Evolutionary conservation across 2,329 filamentous ascomycete genomes (phyloP).

Genomic region (Talaromyces marneffei): DNA sequence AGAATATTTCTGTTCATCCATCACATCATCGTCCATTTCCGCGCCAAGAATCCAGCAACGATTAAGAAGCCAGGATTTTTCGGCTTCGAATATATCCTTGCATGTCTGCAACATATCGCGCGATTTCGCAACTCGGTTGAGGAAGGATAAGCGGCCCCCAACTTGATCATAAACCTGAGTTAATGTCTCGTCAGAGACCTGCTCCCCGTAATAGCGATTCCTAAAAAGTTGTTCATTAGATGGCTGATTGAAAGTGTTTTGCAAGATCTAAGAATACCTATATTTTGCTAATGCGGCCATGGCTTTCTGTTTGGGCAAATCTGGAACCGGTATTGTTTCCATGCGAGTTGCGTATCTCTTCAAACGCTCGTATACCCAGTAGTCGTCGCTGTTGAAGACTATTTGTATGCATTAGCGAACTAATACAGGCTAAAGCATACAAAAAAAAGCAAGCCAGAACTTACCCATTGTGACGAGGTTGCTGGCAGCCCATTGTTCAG

Average conservation of each 20-base stretch:
- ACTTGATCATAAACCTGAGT: conserved; percentile 79
- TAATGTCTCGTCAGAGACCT: conserved; percentile 48
- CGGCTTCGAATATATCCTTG: conserved; percentile 61
- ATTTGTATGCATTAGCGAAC: not conserved
- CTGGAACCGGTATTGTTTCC: conserved; percentile 82
- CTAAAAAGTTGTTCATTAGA: conserved; percentile 30
- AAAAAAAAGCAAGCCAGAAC: conserved; percentile 7
- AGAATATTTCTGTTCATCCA: conserved; percentile 95
- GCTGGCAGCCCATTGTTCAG: conserved; percentile 91
- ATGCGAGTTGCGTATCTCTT: conserved; percentile 91
- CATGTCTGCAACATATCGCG: conserved; percentile 73
- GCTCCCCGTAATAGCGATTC: conserved; percentile 66
- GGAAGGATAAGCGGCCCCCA: conserved; percentile 79
- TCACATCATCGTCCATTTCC: conserved; percentile 92
- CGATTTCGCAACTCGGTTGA: conserved; percentile 86
- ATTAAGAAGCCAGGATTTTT: conserved; percentile 75
- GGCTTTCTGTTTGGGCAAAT: conserved; percentile 73
- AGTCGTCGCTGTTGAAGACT: conserved; percentile 95
- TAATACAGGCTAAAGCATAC: not conserved
- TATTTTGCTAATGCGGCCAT: conserved; percentile 72
- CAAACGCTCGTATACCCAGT: conserved; percentile 94
- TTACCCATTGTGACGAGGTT: conserved; percentile 70
- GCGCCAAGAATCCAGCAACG: conserved; percentile 70
- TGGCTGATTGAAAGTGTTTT: not conserved
- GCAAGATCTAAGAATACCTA: conserved; percentile 25